Conservation (phyloP, 129 eudicot species). For the Heracleum sosnowskyi region DNA sequence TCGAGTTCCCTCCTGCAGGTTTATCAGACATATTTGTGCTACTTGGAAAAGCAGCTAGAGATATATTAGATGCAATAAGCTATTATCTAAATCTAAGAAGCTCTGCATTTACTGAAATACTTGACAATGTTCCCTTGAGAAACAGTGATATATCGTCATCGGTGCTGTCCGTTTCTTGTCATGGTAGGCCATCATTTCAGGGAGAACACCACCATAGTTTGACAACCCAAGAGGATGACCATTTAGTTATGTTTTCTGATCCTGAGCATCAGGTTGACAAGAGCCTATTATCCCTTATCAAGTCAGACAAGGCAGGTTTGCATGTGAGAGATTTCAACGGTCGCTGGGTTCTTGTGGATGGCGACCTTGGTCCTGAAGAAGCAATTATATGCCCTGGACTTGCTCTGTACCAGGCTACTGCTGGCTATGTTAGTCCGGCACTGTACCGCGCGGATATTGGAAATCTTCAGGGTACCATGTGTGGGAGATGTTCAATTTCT, state of each 20-base stretch:
- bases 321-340: slow-evolving; percentile 79
- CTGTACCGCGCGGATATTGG: slow-evolving; percentile 51
- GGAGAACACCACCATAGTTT: slow-evolving; percentile 78
- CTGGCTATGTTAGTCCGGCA: slow-evolving; percentile 85
- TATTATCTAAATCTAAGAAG: slow-evolving; percentile 79
- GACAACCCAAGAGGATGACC: slow-evolving; percentile 78
- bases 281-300: slow-evolving; percentile 65
- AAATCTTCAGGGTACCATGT: slow-evolving; percentile 48
- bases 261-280: slow-evolving; percentile 74
- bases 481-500: slow-evolving; percentile 65
- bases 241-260: slow-evolving; percentile 63
- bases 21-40: slow-evolving; percentile 56
- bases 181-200: slow-evolving; percentile 82
- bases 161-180: slow-evolving; percentile 75
- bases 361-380: slow-evolving; percentile 93
- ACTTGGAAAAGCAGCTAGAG: slow-evolving; percentile 79
- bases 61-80: slow-evolving; percentile 67
- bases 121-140: slow-evolving; percentile 85
- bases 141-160: slow-evolving; percentile 83
- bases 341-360: slow-evolving; percentile 84
- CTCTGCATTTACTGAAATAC: slow-evolving; percentile 76
- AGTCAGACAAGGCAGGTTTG: slow-evolving; percentile 76
- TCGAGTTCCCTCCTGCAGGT: slow-evolving; percentile 86
- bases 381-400: slow-evolving; percentile 86
- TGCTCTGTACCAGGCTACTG: slow-evolving; percentile 92